Base-by-base conservation (phyloP, 2,329 filamentous ascomycete species). In the Epichloe gansuensis region DNA sequence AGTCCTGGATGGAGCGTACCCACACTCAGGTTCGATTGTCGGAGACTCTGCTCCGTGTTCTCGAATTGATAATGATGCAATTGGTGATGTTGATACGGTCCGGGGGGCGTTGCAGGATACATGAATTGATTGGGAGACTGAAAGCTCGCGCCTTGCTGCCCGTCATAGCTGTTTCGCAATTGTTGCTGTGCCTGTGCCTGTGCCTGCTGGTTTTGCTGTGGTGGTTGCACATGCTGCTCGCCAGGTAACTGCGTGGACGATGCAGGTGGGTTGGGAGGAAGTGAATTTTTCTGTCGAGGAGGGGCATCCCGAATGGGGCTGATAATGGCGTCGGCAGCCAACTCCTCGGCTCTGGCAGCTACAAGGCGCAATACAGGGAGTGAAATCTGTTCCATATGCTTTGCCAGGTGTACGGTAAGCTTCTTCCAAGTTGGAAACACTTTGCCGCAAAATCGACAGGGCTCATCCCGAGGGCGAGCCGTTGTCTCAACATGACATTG, bases 351-450 rank as follows among this genome's bases (percentile, higher is more conserved):
- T 50, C 60, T 67, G 39, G 61, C 64, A 5, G 73, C 73, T 3
- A 83, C 79, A 3, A 84, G 71, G 15, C 72, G 70, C 52, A 95
- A 72, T 35, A 95, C 80, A 0, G 90, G 89, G 62, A 95, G 78
- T 60, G 87, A 87, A 62, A 95, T 86, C 58, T 89, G 82, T 66
- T 95, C 89, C 89, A 96, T 93, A 65, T 96, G 90, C 66, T 91
- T 91, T 48, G 89, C 89, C 64, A 95, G 70, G 68, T 95, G 90
- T n/a, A 93, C 88, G 0, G 87, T 94, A 54, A 95, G 72, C 69
- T 94, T 94, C 75, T 95, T 95, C 89, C 89, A 95, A 40, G 81
- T 87, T 36, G 78, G 81, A 66, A 89, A 90, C 12, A 78, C 74
- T 66, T 85, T 89, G 54, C 84, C 85, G 62, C 90, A 95, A 71